Conservation (phyloP, 495 filamentous ascomycete genomes). For the Collariella sp. region DNA sequence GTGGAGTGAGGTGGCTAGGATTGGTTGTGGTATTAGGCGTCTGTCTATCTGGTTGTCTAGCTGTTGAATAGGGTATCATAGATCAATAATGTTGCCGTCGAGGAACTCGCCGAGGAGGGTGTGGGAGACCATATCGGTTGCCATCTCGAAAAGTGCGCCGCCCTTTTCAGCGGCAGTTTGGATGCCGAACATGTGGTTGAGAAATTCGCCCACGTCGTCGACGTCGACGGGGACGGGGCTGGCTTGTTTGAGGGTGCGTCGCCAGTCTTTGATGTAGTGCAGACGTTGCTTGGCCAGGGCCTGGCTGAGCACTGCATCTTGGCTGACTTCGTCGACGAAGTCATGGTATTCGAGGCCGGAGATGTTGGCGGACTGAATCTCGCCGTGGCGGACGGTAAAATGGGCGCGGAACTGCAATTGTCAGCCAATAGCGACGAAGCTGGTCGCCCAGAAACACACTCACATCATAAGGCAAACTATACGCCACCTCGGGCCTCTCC, state of each 20-base stretch:
- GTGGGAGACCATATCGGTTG: neutral
- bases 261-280: conserved; percentile 38
- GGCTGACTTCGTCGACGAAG: conserved; percentile 1
- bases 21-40: neutral
- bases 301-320: conserved; percentile 12
- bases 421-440: neutral
- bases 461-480: conserved; percentile 22
- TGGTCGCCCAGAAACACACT: neutral
- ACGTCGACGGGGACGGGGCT: conserved; percentile 4
- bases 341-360: conserved; percentile 13
- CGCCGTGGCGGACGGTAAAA: conserved; percentile 36
- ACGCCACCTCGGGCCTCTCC: conserved; percentile 39
- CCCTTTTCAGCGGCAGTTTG: neutral
- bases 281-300: conserved; percentile 25
- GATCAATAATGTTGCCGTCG: neutral
- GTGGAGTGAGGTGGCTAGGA: conserved; percentile 20
- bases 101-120: neutral
- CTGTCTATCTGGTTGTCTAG: neutral
- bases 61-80: conserved; percentile 5
- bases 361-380: conserved; percentile 26
- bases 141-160: neutral
- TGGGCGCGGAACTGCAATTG: conserved; percentile 15
- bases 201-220: conserved; percentile 23
- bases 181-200: conserved; percentile 33
- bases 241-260: neutral